Conservation (phyloP, 257 asterid species). For the Salvia rosmarinus region DNA sequence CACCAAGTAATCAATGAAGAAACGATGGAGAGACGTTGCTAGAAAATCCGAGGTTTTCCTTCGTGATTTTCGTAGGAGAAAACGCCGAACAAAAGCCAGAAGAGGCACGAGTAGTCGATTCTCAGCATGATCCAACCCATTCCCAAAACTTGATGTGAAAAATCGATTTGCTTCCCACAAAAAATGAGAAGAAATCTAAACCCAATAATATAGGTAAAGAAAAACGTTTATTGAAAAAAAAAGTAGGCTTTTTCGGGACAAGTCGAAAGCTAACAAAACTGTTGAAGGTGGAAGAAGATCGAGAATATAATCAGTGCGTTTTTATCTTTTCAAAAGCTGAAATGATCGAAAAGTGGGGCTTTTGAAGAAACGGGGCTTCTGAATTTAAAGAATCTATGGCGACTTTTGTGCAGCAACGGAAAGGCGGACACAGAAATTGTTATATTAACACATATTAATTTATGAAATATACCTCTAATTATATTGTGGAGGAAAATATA, state of each 20-base stretch:
- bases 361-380: slow-evolving; percentile 40
- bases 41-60: slow-evolving; percentile 79
- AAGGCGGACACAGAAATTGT: background rate
- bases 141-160: slow-evolving; percentile 48
- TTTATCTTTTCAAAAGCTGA: slow-evolving; percentile 19
- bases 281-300: slow-evolving; percentile 23
- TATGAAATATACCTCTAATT: background rate
- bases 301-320: background rate
- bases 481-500: background rate
- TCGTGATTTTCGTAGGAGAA: slow-evolving; percentile 80
- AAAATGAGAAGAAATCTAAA: too few species aligned
- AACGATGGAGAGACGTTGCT: slow-evolving; percentile 35
- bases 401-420: slow-evolving; percentile 44
- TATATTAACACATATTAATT: too few species aligned
- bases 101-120: slow-evolving; percentile 76
- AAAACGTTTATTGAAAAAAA: background rate
- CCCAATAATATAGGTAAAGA: background rate
- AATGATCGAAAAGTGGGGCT: slow-evolving; percentile 38
- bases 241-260: background rate
- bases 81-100: slow-evolving; percentile 72
- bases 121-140: slow-evolving; percentile 82
- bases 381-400: slow-evolving; percentile 77
- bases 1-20: background rate
- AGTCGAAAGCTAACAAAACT: slow-evolving; percentile 18
- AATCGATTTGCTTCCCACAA: slow-evolving; percentile 44